Percentiles rank a stretch among this genome's conserved stretches.
Evolutionary conservation across 257 asterid species (phyloP).

Genomic region (Eucommia ulmoides): DNA sequence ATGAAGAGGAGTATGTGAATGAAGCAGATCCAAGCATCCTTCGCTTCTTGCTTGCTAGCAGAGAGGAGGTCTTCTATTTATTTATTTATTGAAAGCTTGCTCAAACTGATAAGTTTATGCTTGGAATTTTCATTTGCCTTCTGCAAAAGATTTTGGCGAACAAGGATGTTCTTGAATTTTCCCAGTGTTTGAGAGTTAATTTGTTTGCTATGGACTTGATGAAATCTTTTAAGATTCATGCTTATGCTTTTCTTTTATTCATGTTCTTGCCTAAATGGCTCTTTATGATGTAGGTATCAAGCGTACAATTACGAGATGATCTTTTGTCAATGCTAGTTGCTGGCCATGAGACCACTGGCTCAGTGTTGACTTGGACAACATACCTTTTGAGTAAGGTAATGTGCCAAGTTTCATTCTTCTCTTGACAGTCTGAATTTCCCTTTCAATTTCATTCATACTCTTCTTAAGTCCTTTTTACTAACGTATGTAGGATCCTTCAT

Average conservation of each 20-base stretch:
- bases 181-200: not conserved
- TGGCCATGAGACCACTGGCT: constrained; percentile 97
- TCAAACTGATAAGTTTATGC: too few relatives aligned
- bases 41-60: constrained; percentile 94
- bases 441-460: not conserved
- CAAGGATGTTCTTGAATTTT: not conserved
- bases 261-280: not conserved
- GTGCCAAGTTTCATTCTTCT: not conserved
- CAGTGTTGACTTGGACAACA: constrained; percentile 85
- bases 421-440: not conserved
- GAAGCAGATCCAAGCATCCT: constrained; percentile 88
- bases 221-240: not conserved
- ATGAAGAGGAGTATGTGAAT: constrained; percentile 84
- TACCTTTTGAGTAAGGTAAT: constrained; percentile 87
- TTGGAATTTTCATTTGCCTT: too few relatives aligned
- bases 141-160: too few relatives aligned
- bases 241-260: not conserved
- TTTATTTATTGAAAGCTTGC: too few relatives aligned
- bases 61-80: constrained; percentile 62
- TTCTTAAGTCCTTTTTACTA: too few relatives aligned
- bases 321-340: constrained; percentile 99
- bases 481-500: constrained; percentile 50
- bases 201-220: not conserved
- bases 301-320: constrained; percentile 80
- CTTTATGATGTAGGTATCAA: constrained; percentile 55